Conservation (phyloP, 179 eudicot genomes). For the Carnegiea gigantea region DNA sequence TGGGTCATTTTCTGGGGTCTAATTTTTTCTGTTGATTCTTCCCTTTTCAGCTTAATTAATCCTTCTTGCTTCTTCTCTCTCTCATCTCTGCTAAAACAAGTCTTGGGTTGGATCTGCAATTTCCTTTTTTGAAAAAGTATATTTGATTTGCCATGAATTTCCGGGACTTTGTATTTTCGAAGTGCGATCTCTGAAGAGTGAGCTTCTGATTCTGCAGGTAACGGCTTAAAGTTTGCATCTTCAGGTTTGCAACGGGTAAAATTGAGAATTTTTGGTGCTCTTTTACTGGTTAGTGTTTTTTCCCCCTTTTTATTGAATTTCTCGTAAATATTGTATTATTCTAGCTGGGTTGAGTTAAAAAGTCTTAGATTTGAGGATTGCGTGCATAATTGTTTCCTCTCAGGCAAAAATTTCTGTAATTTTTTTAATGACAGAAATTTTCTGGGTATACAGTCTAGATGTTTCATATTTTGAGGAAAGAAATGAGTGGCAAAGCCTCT, state of each 20-base stretch:
- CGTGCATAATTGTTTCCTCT: neutral
- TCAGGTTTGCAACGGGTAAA: neutral
- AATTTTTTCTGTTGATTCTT: neutral
- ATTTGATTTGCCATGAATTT: conserved; percentile 1
- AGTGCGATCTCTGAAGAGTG: conserved; percentile 6
- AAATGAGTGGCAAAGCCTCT: neutral
- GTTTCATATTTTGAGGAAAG: neutral
- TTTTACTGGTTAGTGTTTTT: conserved; percentile 5
- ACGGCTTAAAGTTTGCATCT: conserved; percentile 23
- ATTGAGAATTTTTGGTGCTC: conserved; percentile 1
- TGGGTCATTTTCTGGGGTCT: conserved; percentile 22
- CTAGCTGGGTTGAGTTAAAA: neutral
- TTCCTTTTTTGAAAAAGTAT: neutral
- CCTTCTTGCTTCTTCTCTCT: neutral
- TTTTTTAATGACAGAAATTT: neutral
- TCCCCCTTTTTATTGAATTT: neutral
- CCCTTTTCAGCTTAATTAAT: neutral
- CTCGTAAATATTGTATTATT: neutral
- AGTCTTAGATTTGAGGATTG: conserved; percentile 2
- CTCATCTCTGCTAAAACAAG: neutral
- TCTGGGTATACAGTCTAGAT: neutral
- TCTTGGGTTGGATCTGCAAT: neutral
- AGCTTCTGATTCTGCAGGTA: neutral
- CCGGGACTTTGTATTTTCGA: neutral
- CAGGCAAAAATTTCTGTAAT: neutral